Conservation (phyloP, 2,329 filamentous ascomycete genomes). For the Ophiognomonia clavigignenti-juglandacearum region DNA sequence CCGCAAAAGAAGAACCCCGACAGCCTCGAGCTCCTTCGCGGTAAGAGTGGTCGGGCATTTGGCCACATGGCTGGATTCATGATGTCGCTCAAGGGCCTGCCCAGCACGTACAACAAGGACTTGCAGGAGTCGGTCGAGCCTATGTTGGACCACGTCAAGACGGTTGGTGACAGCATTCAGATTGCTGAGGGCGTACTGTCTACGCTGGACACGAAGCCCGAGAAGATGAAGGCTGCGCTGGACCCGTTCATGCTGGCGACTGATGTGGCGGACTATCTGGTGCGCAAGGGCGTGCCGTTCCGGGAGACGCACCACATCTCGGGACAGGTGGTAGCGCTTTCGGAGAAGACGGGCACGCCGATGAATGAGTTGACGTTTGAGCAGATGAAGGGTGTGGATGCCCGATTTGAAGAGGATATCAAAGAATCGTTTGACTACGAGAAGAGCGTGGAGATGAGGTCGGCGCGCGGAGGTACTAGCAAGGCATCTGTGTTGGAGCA, state of each 20-base stretch:
- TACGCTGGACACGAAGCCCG: conserved; percentile 64
- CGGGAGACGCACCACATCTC: conserved; percentile 76
- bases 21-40: conserved; percentile 66
- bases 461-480: conserved; percentile 74
- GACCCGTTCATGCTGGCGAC: conserved; percentile 66
- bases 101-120: conserved; percentile 65
- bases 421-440: conserved; percentile 73
- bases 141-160: conserved; percentile 70
- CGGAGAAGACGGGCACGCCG: conserved; percentile 58
- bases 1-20: conserved; percentile 83
- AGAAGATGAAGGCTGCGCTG: conserved; percentile 56
- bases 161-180: conserved; percentile 65
- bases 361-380: conserved; percentile 67
- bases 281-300: conserved; percentile 68
- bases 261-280: conserved; percentile 61
- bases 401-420: conserved; percentile 67
- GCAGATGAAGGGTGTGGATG: conserved; percentile 64
- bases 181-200: conserved; percentile 77
- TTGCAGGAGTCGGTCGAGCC: conserved; percentile 72
- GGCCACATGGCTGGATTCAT: conserved; percentile 49
- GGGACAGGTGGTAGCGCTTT: conserved; percentile 63
- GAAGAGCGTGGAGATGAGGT: conserved; percentile 73
- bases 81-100: conserved; percentile 75
- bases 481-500: conserved; percentile 62
- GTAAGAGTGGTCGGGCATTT: conserved; percentile 35